Evolutionary conservation across 148 eudicot genomes (phyloP).

Genomic region (Dianthus caryophyllus): DNA sequence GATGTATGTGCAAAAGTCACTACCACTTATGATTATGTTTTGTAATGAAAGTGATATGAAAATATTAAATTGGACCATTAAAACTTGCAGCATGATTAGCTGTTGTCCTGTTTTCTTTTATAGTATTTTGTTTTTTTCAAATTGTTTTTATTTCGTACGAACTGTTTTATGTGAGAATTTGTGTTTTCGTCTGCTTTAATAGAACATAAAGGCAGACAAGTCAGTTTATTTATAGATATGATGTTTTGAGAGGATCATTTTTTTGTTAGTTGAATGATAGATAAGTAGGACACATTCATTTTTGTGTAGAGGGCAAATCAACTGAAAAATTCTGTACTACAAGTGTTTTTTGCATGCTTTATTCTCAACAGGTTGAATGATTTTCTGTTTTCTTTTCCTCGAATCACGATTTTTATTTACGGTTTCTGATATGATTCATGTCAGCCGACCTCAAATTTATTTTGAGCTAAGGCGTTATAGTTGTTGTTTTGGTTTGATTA

Average conservation of each 20-base stretch:
- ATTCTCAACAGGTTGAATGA: background rate
- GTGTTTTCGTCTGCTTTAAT: slow-evolving; percentile 16
- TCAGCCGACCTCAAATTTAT: no score
- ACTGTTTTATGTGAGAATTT: no score
- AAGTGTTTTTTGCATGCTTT: slow-evolving; percentile 2
- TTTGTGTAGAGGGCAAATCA: background rate
- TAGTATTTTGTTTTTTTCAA: no score
- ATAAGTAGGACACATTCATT: background rate
- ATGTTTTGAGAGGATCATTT: slow-evolving; percentile 19
- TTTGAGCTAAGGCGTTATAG: no score
- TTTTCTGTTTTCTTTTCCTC: background rate
- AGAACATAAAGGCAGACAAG: slow-evolving; percentile 30
- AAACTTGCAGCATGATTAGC: slow-evolving; percentile 14
- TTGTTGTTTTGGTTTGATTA: background rate
- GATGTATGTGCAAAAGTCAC: slow-evolving; percentile 23
- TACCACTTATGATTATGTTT: slow-evolving; percentile 26
- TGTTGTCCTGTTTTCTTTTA: background rate
- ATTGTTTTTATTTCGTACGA: no score
- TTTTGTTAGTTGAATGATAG: slow-evolving; percentile 4
- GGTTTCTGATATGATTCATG: no score
- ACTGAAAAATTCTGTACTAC: background rate
- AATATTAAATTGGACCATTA: slow-evolving; percentile 25
- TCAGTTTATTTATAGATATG: slow-evolving; percentile 23
- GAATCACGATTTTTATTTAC: no score
- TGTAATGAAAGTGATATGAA: no score